Evolutionary conservation across 1,139 yeast species (phyloP), one percentile per base, ranked within the genome.

Genomic region (Protomyces arabidopsidicola): DNA sequence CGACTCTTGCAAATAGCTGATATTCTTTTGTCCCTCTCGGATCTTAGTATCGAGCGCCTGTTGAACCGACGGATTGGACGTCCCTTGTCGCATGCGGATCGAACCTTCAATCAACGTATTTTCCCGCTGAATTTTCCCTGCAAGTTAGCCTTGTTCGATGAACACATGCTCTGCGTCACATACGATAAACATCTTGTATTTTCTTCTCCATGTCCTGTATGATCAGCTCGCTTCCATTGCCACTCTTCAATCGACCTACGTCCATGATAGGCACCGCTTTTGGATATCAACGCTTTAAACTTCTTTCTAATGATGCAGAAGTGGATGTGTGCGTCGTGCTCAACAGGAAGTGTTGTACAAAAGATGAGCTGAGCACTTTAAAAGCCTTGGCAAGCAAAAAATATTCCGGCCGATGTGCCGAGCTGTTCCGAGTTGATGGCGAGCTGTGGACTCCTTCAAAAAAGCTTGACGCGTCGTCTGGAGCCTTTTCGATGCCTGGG

Each of bases 41-140:
- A 93, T 90, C 71, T 87, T 90, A 45, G 91, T 85, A 75, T 90
- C 91, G 78, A 98, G 91, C 73, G 88, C 84, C 72, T 90, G 96
- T 70, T 91, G 90, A 58, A 91, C 97, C 68, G 83, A 84, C 22
- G 86, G 79, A 75, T 93, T 93, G 68, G 79, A 76, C 22, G 98
- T 89, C 68, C 84, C 85, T 73, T 84, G 85, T 73, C 89, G 86
- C 76, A 93, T 79, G 66, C 87, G 82, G 67, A 87, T 85, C 66
- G 95, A 93, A 63, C 97, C 98, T 69, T 85, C 87, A 61, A 91
- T 90, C 75, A 91, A 86, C 72, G 88, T 90, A 72, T 81, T 81
- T 75, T 93, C 98, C 35, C 62, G 62, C 35, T 58, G 62, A 24
- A 58, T 58, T 50, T 58, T 58, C 14, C 62, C 62, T 58, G 36